Base-by-base conservation (phyloP, 2,329 filamentous ascomycete genomes). In the Cercospora sojina region DNA sequence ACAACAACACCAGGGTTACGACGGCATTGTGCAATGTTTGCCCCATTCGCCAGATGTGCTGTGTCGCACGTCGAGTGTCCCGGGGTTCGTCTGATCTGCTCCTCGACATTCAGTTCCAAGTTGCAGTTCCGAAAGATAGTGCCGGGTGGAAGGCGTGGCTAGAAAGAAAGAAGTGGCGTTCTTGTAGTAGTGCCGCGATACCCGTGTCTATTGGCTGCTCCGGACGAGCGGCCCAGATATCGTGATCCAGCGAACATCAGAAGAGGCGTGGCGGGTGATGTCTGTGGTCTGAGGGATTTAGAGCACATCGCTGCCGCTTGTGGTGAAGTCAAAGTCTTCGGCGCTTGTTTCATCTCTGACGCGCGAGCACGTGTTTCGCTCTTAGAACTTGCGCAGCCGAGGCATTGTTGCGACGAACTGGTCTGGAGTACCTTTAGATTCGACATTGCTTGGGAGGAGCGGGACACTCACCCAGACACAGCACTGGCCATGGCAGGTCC, bases 381-480 rank as follows among this genome's bases (percentile, higher is more conserved):
- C 23, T 53, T 53, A 53, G 47, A n/a, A n/a, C n/a, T n/a, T n/a
- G n/a, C 47, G 47, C 47, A 53, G 47, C 47, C 47, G 47, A 53
- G 47, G 47, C 47, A 53, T 53, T 53, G 47, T 29, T 53, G n/a
- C 47, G 12, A 27, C 47, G 23, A 20, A 27, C 20, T 51, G 12
- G 47, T 25, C 23, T 13, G 47, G 23, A 1, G 23, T 27, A 27
- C 23, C 12, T 27, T n/a, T 0, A 8, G 23, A 29, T 25, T 1
- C 23, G 16, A 8, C 47, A 27, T 16, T 27, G 12, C 13, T 9
- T 5, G 6, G 18, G 41, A 20, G 41, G 41, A n/a, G 41, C n/a
- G 41, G 41, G 12, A 35, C 12, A 9, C 38, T n/a, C 7, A 20
- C n/a, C 13, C 23, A 51, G 23, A n/a, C 23, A 25, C 23, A 53